Conservation (phyloP, 2,329 filamentous ascomycete genomes). For the Fusarium verrucosum region DNA sequence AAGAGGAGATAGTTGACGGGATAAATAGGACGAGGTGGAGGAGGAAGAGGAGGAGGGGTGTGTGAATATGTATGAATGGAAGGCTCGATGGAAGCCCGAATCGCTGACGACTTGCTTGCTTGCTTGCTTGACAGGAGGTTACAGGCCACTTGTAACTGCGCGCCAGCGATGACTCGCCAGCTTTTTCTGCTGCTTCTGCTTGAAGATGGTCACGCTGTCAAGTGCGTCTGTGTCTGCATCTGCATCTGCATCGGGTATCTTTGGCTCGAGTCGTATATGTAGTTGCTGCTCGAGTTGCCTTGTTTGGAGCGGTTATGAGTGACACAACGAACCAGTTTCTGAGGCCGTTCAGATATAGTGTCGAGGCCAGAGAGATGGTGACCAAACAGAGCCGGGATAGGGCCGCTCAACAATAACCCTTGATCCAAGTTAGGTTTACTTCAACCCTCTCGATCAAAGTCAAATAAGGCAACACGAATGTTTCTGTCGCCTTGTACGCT, state of each 20-base stretch:
- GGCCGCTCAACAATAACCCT: slow-evolving; percentile 12
- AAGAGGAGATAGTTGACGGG: slow-evolving; percentile 6
- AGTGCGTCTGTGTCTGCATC: slow-evolving; percentile 29
- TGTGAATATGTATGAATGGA: slow-evolving; percentile 30
- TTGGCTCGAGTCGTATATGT: slow-evolving; percentile 17
- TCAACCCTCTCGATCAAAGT: slow-evolving; percentile 19
- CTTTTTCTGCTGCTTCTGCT: slow-evolving; percentile 17
- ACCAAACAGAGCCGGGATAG: no score
- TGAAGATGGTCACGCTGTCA: background rate
- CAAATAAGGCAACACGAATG: slow-evolving; percentile 25
- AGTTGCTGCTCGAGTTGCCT: slow-evolving; percentile 3
- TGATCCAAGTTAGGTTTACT: slow-evolving; percentile 3
- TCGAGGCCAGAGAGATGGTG: no score
- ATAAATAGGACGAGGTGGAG: background rate
- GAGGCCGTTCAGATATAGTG: background rate
- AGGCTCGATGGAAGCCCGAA: slow-evolving; percentile 1
- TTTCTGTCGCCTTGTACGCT: slow-evolving; percentile 34
- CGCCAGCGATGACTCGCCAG: slow-evolving; percentile 29
- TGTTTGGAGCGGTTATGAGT: slow-evolving; percentile 20
- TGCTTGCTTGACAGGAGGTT: slow-evolving; percentile 16
- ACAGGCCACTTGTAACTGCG: slow-evolving; percentile 24
- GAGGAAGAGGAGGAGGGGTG: slow-evolving; percentile 12
- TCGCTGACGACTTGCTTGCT: background rate
- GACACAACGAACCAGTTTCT: slow-evolving; percentile 1
- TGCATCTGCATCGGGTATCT: slow-evolving; percentile 11